A percentile compares a stretch with the other conserved stretches of the same genome.
phyloP scores from a whole-genome alignment of 1,284 basidiomycete species.

The Ganoderma sp. region DNA sequence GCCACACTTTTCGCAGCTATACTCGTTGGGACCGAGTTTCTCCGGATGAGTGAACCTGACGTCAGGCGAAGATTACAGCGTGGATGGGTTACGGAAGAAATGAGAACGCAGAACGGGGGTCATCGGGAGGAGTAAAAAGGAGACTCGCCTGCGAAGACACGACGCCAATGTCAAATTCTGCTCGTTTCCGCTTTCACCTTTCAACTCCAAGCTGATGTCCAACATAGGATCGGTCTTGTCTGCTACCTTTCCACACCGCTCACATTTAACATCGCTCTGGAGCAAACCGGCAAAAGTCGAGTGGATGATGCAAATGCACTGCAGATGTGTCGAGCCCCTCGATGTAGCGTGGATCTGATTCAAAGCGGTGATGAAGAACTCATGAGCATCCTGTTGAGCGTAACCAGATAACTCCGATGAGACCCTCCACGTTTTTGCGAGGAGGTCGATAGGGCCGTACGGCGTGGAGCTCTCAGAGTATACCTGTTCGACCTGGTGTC shows the following conservation, averaged over 20 bases:
- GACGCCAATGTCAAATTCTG: conserved; percentile 67
- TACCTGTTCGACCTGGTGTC: conserved; percentile 52
- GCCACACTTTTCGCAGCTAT: conserved; percentile 75
- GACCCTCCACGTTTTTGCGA: conserved; percentile 87
- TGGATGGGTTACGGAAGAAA: conserved; percentile 10
- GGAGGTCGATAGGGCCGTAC: conserved; percentile 84
- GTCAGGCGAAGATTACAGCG: conserved; percentile 16
- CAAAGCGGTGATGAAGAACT: conserved; percentile 83
- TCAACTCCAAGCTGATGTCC: conserved; percentile 90
- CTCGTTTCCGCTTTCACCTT: conserved; percentile 53
- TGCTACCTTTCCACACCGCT: conserved; percentile 76
- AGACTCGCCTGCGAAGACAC: conserved; percentile 68
- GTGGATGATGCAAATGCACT: conserved; percentile 93
- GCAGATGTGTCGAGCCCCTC: conserved; percentile 70
- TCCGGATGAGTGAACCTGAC: conserved; percentile 78
- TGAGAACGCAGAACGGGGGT: neutral
- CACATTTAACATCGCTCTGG: conserved; percentile 90
- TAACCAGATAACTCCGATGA: conserved; percentile 87
- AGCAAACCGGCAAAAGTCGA: conserved; percentile 88
- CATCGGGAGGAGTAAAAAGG: conserved; percentile 11
- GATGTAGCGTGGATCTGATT: conserved; percentile 87
- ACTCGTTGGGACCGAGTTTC: conserved; percentile 73
- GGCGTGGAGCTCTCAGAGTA: conserved; percentile 73
- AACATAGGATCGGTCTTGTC: conserved; percentile 89
- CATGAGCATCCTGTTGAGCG: conserved; percentile 94